phyloP scores from a whole-genome alignment of 2,329 filamentous ascomycete species.

The Aspergillus amoenus region DNA sequence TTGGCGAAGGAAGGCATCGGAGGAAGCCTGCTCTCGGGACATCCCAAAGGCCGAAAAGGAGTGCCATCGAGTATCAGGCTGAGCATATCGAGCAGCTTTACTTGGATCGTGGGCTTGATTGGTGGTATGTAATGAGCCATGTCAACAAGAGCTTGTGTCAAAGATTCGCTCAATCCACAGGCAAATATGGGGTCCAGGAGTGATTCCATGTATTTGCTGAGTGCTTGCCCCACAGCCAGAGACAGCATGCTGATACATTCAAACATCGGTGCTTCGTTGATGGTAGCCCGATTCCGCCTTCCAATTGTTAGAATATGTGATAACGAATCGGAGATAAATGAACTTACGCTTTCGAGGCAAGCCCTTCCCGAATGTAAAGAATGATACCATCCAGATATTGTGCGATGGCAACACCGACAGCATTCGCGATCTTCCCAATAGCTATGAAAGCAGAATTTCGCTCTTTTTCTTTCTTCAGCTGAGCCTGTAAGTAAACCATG shows the following conservation, averaged over 20 bases:
- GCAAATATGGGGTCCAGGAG: slow-evolving; percentile 95
- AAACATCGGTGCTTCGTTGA: slow-evolving; percentile 76
- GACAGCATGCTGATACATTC: slow-evolving; percentile 97
- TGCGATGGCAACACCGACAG: slow-evolving; percentile 90
- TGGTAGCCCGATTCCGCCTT: slow-evolving; percentile 55
- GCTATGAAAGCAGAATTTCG: slow-evolving; percentile 91
- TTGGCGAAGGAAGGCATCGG: slow-evolving; percentile 81
- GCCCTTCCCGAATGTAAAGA: slow-evolving; percentile 86
- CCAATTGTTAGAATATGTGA: slow-evolving; percentile 28
- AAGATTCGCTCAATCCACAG: slow-evolving; percentile 87
- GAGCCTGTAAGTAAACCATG: slow-evolving; percentile 92
- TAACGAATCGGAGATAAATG: neutral
- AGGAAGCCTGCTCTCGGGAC: slow-evolving; percentile 80
- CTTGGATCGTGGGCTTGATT: slow-evolving; percentile 88
- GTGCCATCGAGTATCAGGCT: slow-evolving; percentile 91
- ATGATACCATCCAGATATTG: slow-evolving; percentile 94
- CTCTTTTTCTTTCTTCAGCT: slow-evolving; percentile 93
- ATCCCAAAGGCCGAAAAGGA: slow-evolving; percentile 87
- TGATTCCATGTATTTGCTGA: slow-evolving; percentile 98
- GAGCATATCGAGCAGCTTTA: slow-evolving; percentile 88
- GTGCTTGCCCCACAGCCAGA: slow-evolving; percentile 88
- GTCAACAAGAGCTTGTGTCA: slow-evolving; percentile 93
- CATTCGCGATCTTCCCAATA: slow-evolving; percentile 94
- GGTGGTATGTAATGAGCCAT: slow-evolving; percentile 99
- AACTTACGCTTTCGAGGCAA: slow-evolving; percentile 70